These are phyloP conservation scores for Monoraphidium neglectum DNA, from an alignment of 139 green algal species.

Conservation along the genomic window DNA sequence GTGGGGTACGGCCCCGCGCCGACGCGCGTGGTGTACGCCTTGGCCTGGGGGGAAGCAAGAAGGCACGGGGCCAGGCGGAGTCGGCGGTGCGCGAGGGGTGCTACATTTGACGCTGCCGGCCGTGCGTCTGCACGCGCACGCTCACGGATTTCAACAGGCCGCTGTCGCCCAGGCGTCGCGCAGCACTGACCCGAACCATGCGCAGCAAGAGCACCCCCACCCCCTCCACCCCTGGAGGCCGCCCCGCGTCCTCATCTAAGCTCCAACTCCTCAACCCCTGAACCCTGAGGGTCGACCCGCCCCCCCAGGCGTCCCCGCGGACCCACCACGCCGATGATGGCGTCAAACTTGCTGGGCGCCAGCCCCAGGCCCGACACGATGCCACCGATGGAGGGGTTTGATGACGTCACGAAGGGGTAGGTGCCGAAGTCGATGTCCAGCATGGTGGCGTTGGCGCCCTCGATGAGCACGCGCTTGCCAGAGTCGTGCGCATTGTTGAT, in stretches of 20 bases:
- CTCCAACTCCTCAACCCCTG: too few species aligned
- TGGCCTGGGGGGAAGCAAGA: constrained; percentile 63
- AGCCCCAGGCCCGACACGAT: constrained; percentile 93
- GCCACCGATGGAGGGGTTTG: constrained; percentile 95
- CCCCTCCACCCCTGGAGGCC: too few species aligned
- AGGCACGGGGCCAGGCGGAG: too few species aligned
- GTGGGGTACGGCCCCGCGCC: constrained; percentile 97
- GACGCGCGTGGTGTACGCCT: constrained; percentile 99
- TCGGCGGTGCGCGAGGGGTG: too few species aligned
- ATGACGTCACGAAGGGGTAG: constrained; percentile 99
- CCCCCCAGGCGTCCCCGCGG: neutral
- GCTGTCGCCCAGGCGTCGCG: too few species aligned
- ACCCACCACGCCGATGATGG: constrained; percentile 92
- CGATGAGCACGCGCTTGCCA: constrained; percentile 92
- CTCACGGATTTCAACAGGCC: too few species aligned
- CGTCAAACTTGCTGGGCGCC: constrained; percentile 84
- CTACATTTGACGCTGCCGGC: too few species aligned
- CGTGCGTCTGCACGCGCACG: too few species aligned
- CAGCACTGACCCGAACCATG: too few species aligned
- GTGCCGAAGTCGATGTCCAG: constrained; percentile 99
- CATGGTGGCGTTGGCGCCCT: constrained; percentile 99
- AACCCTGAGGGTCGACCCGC: too few species aligned
- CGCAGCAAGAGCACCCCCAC: too few species aligned
- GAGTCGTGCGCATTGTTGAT: constrained; percentile 64
- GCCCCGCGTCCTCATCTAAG: too few species aligned